Evolutionary conservation across 2,329 filamentous ascomycete species (phyloP).

Genomic region (Colletotrichum nymphaeae): DNA sequence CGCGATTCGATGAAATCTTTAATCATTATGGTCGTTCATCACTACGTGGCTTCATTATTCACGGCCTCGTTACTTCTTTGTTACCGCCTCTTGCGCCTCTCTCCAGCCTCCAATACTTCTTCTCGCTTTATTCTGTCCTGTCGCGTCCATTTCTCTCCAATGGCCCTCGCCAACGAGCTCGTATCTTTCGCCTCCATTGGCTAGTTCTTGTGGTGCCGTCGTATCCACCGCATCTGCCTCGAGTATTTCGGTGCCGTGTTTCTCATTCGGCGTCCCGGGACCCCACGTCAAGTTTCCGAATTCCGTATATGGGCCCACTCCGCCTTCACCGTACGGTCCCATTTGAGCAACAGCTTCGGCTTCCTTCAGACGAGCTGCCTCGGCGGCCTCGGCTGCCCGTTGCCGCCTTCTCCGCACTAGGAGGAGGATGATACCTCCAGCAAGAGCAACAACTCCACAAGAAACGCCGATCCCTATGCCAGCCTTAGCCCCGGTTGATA

Average conservation of each 20-base stretch:
- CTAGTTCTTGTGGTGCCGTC: slow-evolving; percentile 41
- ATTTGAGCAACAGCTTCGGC: slow-evolving; percentile 41
- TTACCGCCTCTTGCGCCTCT: slow-evolving; percentile 1
- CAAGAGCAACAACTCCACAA: slow-evolving; percentile 53
- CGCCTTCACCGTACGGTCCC: slow-evolving; percentile 41
- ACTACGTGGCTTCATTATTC: neutral
- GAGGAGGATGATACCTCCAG: slow-evolving; percentile 59
- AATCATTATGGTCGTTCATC: slow-evolving; percentile 13
- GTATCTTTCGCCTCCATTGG: slow-evolving; percentile 40
- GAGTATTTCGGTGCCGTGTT: slow-evolving; percentile 22
- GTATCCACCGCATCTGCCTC: slow-evolving; percentile 37
- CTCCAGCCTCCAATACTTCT: slow-evolving; percentile 30
- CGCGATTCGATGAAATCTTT: neutral
- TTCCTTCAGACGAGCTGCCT: slow-evolving; percentile 34
- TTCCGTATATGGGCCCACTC: slow-evolving; percentile 32
- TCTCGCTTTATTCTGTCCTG: slow-evolving; percentile 25
- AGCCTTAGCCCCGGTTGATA: slow-evolving; percentile 64
- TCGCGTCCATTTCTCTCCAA: slow-evolving; percentile 34
- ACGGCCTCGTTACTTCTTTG: neutral
- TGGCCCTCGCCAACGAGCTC: slow-evolving; percentile 51
- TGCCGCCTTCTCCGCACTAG: slow-evolving; percentile 54
- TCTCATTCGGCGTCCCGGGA: slow-evolving; percentile 20
- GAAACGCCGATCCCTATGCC: slow-evolving; percentile 67
- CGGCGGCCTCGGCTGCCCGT: slow-evolving; percentile 42
- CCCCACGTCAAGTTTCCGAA: slow-evolving; percentile 1